Percentiles rank a stretch among this genome's conserved stretches.
phyloP scores from a whole-genome alignment of 2,329 filamentous ascomycete genomes.

The Pezicula neosporulosa region DNA sequence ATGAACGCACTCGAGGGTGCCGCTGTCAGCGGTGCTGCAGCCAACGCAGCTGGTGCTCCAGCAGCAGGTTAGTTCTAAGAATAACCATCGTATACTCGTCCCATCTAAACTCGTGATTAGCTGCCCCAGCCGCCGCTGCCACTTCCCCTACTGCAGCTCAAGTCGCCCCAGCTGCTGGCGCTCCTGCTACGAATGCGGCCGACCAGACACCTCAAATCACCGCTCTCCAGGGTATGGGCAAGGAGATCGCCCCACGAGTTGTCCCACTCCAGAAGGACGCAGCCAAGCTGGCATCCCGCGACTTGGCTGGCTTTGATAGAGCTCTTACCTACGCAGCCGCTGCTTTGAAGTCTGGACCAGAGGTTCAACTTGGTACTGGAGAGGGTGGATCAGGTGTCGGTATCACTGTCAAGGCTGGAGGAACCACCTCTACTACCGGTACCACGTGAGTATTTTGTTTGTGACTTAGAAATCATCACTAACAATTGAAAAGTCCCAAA shows the following conservation, averaged over 20 bases:
- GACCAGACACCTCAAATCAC: conserved; percentile 37
- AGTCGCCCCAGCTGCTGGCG: conserved; percentile 12
- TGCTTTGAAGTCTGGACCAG: conserved; percentile 35
- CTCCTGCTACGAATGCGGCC: conserved; percentile 9
- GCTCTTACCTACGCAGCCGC: conserved; percentile 36
- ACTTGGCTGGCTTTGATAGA: conserved; percentile 37
- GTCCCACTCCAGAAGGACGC: conserved; percentile 11
- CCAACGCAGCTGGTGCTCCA: conserved; percentile 26
- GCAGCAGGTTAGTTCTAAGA: conserved; percentile 14
- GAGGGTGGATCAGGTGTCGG: conserved; percentile 36
- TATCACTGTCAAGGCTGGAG: conserved; percentile 28
- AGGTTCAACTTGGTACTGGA: conserved; percentile 37
- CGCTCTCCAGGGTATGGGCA: conserved; percentile 44
- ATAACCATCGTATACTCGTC: conserved; percentile 12
- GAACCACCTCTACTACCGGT: background rate
- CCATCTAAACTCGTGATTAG: background rate
- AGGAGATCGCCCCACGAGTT: conserved; percentile 42
- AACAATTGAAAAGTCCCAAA: too few species aligned
- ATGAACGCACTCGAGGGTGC: conserved; percentile 45
- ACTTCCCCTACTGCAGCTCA: conserved; percentile 17
- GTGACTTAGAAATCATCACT: too few species aligned
- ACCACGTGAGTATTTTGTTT: background rate
- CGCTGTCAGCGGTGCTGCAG: conserved; percentile 36
- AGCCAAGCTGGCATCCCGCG: conserved; percentile 30
- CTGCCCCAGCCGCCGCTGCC: conserved; percentile 14